A percentile compares a stretch with the other conserved stretches of the same genome.
Evolutionary conservation across 164 flowering plant genomes (phyloP).

Genomic region (Dillenia suffruticosa): DNA sequence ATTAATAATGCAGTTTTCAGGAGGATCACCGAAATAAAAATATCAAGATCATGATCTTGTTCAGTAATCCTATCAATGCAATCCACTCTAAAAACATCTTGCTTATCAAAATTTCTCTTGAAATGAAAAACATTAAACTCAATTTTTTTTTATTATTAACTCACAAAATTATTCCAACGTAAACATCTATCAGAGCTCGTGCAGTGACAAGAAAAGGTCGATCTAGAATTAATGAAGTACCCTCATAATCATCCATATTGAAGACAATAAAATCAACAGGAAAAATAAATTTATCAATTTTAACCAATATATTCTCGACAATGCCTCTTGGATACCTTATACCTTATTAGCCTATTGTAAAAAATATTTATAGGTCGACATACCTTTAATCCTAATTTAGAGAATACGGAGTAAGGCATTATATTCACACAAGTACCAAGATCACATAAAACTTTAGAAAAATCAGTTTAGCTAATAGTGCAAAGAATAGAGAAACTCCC

Average conservation of each 20-base stretch:
- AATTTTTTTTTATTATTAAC: too few relatives aligned
- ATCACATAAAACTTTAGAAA: constrained; percentile 7
- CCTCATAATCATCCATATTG: not conserved
- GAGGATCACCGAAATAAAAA: too few relatives aligned
- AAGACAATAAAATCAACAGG: constrained; percentile 9
- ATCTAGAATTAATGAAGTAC: constrained; percentile 5
- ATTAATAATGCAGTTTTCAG: too few relatives aligned
- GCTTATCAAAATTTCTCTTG: too few relatives aligned
- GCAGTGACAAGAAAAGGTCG: constrained; percentile 8
- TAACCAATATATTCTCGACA: constrained; percentile 3
- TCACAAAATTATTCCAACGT: too few relatives aligned
- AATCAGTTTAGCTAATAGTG: not conserved
- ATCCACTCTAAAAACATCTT: too few relatives aligned
- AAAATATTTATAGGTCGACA: not conserved
- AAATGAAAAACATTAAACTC: too few relatives aligned
- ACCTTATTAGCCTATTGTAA: constrained; percentile 7
- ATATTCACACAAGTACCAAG: constrained; percentile 7
- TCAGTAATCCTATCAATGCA: too few relatives aligned
- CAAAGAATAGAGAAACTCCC: constrained; percentile 12
- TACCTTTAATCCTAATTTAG: not conserved
- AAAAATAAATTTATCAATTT: constrained; percentile 2
- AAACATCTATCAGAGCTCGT: not conserved
- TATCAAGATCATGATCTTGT: too few relatives aligned
- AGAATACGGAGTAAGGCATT: constrained; percentile 1
- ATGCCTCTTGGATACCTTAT: constrained; percentile 2